Conservation (phyloP, 73 alveolate species). For the Paraurostyla sp. region DNA sequence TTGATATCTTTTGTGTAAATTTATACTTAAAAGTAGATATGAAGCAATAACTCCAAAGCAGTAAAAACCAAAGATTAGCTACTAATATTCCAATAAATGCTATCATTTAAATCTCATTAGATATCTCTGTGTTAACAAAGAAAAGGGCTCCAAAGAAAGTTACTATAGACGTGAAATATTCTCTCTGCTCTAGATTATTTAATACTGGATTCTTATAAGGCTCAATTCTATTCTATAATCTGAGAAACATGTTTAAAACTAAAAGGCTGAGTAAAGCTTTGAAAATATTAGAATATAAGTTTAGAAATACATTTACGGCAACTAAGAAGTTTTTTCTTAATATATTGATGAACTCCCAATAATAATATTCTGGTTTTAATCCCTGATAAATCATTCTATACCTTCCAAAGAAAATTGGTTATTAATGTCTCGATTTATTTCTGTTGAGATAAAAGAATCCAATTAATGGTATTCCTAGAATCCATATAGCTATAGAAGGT, state of each 20-base stretch:
- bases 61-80: constrained; percentile 12
- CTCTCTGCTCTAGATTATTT: constrained; percentile 6
- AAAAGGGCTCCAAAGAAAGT: constrained; percentile 39
- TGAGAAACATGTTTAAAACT: not conserved
- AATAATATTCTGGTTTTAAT: constrained; percentile 27
- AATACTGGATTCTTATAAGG: constrained; percentile 29
- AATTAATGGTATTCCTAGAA: constrained; percentile 50
- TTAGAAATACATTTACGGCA: constrained; percentile 26
- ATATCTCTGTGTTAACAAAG: constrained; percentile 5
- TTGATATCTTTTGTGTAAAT: not conserved
- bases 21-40: not conserved
- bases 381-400: constrained; percentile 62
- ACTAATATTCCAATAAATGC: not conserved
- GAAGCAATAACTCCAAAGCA: not conserved
- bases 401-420: not conserved
- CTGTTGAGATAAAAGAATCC: constrained; percentile 1
- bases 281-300: not conserved
- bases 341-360: constrained; percentile 67
- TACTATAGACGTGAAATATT: not conserved
- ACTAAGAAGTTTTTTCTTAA: constrained; percentile 43
- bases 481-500: constrained; percentile 49
- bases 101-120: not conserved
- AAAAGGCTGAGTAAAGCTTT: constrained; percentile 1
- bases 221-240: not conserved
- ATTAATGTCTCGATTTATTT: not conserved